Evolutionary conservation across 1,284 basidiomycete genomes (phyloP).

Genomic region (Ustilago nuda): DNA sequence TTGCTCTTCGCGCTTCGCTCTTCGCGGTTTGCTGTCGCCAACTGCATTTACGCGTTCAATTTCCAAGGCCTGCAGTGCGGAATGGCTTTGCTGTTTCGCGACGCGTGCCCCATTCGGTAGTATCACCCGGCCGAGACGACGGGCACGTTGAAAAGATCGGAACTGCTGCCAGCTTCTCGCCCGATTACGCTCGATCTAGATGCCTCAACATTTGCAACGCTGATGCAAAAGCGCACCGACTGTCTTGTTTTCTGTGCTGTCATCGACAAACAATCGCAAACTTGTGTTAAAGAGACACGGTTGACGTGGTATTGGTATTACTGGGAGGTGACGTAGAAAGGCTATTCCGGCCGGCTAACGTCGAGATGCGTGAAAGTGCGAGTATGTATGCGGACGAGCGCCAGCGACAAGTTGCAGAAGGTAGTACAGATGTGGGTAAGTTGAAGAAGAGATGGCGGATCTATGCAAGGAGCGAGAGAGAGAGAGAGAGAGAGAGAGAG

Average conservation of each 20-base stretch:
- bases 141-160: not conserved
- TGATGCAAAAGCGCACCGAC: no score
- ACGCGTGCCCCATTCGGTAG: slow-evolving; percentile 2
- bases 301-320: slow-evolving; percentile 50
- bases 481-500: slow-evolving; percentile 13
- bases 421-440: slow-evolving; percentile 44
- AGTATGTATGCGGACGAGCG: slow-evolving; percentile 32
- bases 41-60: slow-evolving; percentile 13
- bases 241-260: not conserved
- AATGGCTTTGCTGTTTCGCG: slow-evolving; percentile 2
- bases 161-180: not conserved
- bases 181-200: not conserved
- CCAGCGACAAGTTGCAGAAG: slow-evolving; percentile 30
- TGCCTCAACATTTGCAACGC: not conserved
- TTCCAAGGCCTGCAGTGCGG: not conserved
- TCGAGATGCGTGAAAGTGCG: slow-evolving; percentile 24
- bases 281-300: slow-evolving; percentile 19
- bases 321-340: slow-evolving; percentile 14
- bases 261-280: not conserved
- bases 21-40: not conserved
- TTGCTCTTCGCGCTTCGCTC: not conserved
- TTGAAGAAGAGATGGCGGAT: slow-evolving; percentile 11
- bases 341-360: not conserved
- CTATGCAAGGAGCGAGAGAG: slow-evolving; percentile 40
- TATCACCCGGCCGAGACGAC: slow-evolving; percentile 8